These are phyloP conservation scores for Endoconidiophora polonica DNA, from an alignment of 2,329 filamentous ascomycete species.

Conservation along the genomic window DNA sequence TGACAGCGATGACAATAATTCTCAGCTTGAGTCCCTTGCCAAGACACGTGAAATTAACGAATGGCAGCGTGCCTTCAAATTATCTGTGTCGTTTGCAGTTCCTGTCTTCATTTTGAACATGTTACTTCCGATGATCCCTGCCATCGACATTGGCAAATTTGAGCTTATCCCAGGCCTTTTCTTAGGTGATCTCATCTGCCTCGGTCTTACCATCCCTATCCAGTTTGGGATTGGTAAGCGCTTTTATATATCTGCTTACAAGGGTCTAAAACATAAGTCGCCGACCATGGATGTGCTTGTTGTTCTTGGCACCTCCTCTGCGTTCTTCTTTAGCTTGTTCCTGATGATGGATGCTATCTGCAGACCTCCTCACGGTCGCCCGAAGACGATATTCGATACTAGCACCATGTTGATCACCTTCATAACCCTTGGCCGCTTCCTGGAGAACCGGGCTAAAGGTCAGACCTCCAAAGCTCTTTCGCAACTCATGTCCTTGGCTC, in stretches of 20 bases:
- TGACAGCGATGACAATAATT: conserved; percentile 89
- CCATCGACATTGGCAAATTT: conserved; percentile 59
- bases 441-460: conserved; percentile 90
- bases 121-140: conserved; percentile 75
- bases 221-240: conserved; percentile 93
- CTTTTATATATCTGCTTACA: conserved; percentile 88
- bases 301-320: conserved; percentile 80
- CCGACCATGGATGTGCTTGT: conserved; percentile 98
- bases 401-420: conserved; percentile 98
- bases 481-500: conserved; percentile 83
- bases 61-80: conserved; percentile 68
- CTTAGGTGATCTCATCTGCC: conserved; percentile 72
- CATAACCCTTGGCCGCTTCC: conserved; percentile 73
- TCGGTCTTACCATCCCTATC: conserved; percentile 73
- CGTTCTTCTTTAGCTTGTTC: conserved; percentile 87
- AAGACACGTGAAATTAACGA: conserved; percentile 94
- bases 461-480: conserved; percentile 92
- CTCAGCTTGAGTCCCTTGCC: conserved; percentile 84
- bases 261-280: conserved; percentile 74
- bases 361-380: conserved; percentile 58
- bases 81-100: conserved; percentile 65
- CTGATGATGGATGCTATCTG: conserved; percentile 72
- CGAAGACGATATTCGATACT: conserved; percentile 87
- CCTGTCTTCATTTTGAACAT: conserved; percentile 89
- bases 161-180: conserved; percentile 58